Base-by-base conservation (phyloP, 192 early-diverging fungal species). In the Backusella tarrabulga region DNA sequence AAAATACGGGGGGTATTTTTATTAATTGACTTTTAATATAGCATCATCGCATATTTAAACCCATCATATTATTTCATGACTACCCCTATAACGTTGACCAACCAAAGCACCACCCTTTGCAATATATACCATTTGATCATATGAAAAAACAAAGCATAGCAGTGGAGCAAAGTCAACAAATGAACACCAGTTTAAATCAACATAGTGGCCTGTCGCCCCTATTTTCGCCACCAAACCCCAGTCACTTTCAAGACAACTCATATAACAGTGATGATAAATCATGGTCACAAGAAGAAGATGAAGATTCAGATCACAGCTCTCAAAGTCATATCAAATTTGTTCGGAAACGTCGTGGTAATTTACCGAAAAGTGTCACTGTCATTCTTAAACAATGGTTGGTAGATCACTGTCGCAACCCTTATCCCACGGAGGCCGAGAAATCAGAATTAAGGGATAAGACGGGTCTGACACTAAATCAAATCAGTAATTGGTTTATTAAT, bases 401-500 rank as follows among this genome's bases (percentile, higher is more conserved):
- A 34, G 81, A 86, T 50, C 86, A 93, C 54, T 84, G 84, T 21
- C 86, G 83, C 19, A 89, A 93, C 63, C 92, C 92, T 15, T 93
- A 91, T 69, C 92, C 92, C 1, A 89, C 88, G 4, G 92, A 93
- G 36, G 87, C 87, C 9, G 88, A 89, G 34, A 93, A 93, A 76
- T 69, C 79, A 32, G 76, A 71, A n/a, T 73, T 93, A 26, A 85
- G 85, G 8, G 66, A 78, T 23, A 80, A 85, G n/a, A 93, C 92
- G 0, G 80, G 83, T 0, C 77, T 93, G 29, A 90, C 85, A 0
- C 76, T 92, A 56, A 89, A 88, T 67, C 92, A 93, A 72, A 91
- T 93, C 68, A 92, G 88, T 72, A 91, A 93, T 77, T 93, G 92
- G 92, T 93, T 93, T 73, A 93, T 93, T 38, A 93, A 93, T 82